phyloP scores from a whole-genome alignment of 257 asterid genomes.

The Solanum chiquidenum region DNA sequence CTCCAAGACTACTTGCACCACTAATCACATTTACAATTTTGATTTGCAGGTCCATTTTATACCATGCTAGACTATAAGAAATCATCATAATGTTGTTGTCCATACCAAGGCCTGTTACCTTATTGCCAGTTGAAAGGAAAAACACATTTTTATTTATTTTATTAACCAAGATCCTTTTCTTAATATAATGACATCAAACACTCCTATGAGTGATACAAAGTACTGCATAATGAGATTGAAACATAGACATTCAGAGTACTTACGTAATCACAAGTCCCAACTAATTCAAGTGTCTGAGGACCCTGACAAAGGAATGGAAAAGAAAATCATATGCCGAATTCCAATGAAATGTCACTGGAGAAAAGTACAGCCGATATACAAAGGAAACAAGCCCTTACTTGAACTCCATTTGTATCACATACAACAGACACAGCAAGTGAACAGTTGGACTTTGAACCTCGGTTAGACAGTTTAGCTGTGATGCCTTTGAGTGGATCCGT shows the following conservation, averaged over 20 bases:
- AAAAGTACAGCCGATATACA: not conserved
- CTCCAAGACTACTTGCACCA: not conserved
- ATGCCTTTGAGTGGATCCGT: constrained; percentile 56
- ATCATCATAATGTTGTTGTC: not conserved
- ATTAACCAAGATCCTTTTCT: not conserved
- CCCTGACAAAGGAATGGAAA: constrained; percentile 35
- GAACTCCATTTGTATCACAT: constrained; percentile 57
- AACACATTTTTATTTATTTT: not conserved
- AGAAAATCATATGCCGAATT: not conserved
- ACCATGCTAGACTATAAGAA: not conserved
- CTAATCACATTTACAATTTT: not conserved
- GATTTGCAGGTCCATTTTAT: not conserved
- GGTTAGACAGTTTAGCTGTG: constrained; percentile 55
- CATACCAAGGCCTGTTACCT: not conserved
- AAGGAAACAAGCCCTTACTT: constrained; percentile 33
- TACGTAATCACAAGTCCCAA: constrained; percentile 75
- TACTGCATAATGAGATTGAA: not conserved
- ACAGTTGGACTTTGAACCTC: constrained; percentile 43
- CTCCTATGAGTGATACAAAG: not conserved
- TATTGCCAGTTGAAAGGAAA: not conserved
- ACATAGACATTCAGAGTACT: constrained; percentile 16
- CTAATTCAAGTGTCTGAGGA: constrained; percentile 46
- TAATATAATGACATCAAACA: not conserved
- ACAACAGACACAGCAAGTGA: constrained; percentile 75
- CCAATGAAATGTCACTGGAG: not conserved